Conservation (phyloP, 352 stramenopile species). For the Globisporangium mamillatum region DNA sequence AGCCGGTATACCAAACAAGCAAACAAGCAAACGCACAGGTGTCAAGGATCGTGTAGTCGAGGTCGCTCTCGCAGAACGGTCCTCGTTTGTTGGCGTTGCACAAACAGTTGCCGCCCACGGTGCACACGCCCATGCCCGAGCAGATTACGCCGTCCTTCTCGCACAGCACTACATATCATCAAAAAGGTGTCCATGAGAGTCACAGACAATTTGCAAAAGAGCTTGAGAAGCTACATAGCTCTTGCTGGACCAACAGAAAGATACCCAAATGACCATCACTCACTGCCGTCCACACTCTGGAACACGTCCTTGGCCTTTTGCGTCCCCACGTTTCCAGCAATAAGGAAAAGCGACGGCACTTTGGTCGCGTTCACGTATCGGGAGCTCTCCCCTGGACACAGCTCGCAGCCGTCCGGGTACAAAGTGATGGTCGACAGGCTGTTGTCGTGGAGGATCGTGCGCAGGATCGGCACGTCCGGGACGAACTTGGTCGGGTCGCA, state of each 20-base stretch:
- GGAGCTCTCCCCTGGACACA: conserved; percentile 40
- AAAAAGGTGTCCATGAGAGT: background rate
- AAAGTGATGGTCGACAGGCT: conserved; percentile 56
- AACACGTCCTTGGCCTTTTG: conserved; percentile 83
- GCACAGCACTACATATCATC: conserved; percentile 53
- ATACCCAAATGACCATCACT: conserved; percentile 16
- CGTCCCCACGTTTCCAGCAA: conserved; percentile 65
- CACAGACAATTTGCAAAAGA: conserved; percentile 6
- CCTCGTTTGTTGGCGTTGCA: conserved; percentile 59
- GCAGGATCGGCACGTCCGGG: conserved; percentile 32
- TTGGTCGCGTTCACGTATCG: conserved; percentile 55
- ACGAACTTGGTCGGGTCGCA: conserved; percentile 38
- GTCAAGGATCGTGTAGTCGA: conserved; percentile 51
- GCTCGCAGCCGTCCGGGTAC: conserved; percentile 65
- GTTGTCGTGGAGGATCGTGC: conserved; percentile 38
- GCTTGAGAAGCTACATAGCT: conserved; percentile 1
- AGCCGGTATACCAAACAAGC: background rate
- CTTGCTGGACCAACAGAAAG: background rate
- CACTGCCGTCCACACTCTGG: conserved; percentile 59
- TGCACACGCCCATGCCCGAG: conserved; percentile 60
- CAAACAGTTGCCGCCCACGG: conserved; percentile 60
- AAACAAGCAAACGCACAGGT: conserved; percentile 21
- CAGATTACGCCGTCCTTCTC: conserved; percentile 70
- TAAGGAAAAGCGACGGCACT: conserved; percentile 55
- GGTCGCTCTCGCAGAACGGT: conserved; percentile 49